Evolutionary conservation across 495 filamentous ascomycete species (phyloP).

Genomic region (Aspergillus campestris): DNA sequence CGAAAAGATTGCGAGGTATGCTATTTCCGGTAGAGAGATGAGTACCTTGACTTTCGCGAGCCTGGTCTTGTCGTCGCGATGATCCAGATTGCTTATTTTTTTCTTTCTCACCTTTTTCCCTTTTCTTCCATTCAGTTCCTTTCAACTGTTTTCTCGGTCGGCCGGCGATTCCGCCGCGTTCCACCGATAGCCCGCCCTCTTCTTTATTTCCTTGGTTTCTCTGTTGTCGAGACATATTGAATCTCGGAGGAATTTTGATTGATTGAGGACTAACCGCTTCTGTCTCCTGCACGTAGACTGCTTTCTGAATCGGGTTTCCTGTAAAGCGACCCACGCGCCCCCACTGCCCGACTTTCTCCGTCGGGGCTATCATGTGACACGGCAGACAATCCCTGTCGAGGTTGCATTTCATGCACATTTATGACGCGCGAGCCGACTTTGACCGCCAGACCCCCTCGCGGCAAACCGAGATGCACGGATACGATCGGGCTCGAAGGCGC

Average conservation of each 20-base stretch:
- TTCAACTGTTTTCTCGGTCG: constrained; percentile 14
- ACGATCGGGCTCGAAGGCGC: too few species aligned
- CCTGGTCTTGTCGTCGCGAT: constrained; percentile 28
- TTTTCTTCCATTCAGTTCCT: constrained; percentile 3
- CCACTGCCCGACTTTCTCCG: not conserved
- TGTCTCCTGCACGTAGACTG: constrained; percentile 44
- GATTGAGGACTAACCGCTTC: constrained; percentile 31
- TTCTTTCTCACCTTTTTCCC: constrained; percentile 8
- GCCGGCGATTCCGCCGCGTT: constrained; percentile 10
- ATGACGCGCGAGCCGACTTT: constrained; percentile 3
- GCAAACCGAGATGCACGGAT: not conserved
- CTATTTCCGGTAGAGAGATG: constrained; percentile 30
- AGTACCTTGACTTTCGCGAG: constrained; percentile 29
- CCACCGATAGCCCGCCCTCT: constrained; percentile 10
- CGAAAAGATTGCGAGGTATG: constrained; percentile 81
- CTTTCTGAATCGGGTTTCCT: constrained; percentile 70
- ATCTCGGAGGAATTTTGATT: constrained; percentile 6
- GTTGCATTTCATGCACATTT: constrained; percentile 1
- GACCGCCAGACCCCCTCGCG: not conserved
- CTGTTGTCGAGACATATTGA: constrained; percentile 7
- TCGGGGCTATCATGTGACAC: constrained; percentile 4
- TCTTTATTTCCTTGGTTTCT: constrained; percentile 17
- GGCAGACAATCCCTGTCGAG: constrained; percentile 5
- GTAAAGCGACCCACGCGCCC: constrained; percentile 29
- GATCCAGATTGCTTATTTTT: constrained; percentile 13